Evolutionary conservation across 805 yeast genomes (phyloP).

Genomic region (Metschnikowia sp.): DNA sequence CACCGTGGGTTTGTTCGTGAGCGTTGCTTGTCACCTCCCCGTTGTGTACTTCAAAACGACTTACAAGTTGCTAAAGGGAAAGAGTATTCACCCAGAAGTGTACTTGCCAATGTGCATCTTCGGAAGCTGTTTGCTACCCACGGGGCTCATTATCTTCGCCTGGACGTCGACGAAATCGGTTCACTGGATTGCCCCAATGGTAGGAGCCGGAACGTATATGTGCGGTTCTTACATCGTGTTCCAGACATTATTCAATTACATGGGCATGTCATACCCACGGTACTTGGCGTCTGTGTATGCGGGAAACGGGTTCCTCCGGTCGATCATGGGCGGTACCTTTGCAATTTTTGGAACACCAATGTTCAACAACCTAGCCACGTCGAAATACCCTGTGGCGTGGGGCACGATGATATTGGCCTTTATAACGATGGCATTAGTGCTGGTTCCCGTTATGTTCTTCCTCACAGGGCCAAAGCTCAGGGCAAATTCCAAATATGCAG

Average conservation of each 20-base stretch:
- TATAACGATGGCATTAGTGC: constrained; percentile 30
- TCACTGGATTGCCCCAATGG: constrained; percentile 16
- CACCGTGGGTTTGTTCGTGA: constrained; percentile 9
- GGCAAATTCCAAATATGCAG: constrained; percentile 41
- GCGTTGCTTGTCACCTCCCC: constrained; percentile 9
- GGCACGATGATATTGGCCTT: constrained; percentile 14
- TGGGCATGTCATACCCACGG: constrained; percentile 12
- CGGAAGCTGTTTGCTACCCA: constrained; percentile 13
- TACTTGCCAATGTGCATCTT: constrained; percentile 13
- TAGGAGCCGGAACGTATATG: constrained; percentile 13
- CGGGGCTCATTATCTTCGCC: constrained; percentile 12
- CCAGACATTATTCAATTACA: constrained; percentile 15
- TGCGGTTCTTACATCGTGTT: constrained; percentile 14
- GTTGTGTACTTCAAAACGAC: constrained; percentile 7
- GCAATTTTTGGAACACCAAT: constrained; percentile 13
- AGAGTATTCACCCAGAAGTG: constrained; percentile 11
- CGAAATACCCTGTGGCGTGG: constrained; percentile 14
- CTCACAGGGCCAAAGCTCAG: constrained; percentile 44
- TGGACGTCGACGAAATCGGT: constrained; percentile 12
- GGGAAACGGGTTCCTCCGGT: constrained; percentile 13
- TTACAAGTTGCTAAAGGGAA: constrained; percentile 3
- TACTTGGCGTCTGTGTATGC: constrained; percentile 17
- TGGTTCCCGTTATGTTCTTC: constrained; percentile 46
- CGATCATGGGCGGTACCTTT: constrained; percentile 14
- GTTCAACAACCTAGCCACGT: constrained; percentile 10